phyloP scores from a whole-genome alignment of 805 yeast species.

The Candida ponderosae region DNA sequence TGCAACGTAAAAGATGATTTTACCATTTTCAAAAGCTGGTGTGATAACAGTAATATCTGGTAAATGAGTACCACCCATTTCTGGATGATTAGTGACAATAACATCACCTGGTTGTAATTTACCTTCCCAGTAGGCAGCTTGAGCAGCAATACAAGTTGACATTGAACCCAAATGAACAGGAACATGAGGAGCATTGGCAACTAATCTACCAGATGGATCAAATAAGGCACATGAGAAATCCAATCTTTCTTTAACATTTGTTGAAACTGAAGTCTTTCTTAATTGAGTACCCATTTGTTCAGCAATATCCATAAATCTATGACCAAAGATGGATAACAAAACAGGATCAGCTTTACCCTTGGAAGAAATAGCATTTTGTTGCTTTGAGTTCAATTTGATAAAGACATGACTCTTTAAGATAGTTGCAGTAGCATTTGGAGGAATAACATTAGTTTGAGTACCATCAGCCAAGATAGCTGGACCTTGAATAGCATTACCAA shows the following conservation, averaged over 20 bases:
- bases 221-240: conserved; percentile 84
- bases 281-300: conserved; percentile 83
- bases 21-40: conserved; percentile 64
- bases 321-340: conserved; percentile 68
- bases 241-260: conserved; percentile 75
- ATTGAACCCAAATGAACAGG: conserved; percentile 85
- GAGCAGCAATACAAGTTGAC: conserved; percentile 71
- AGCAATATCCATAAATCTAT: conserved; percentile 85
- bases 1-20: conserved; percentile 79
- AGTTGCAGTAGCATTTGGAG: conserved; percentile 51
- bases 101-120: conserved; percentile 68
- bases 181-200: conserved; percentile 83
- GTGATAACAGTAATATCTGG: conserved; percentile 92
- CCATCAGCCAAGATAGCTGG: conserved; percentile 76
- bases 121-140: conserved; percentile 57
- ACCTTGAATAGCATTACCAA: conserved; percentile 51
- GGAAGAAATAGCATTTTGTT: conserved; percentile 2
- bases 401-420: conserved; percentile 58
- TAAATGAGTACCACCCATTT: conserved; percentile 78
- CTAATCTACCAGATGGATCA: conserved; percentile 67
- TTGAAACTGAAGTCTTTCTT: conserved; percentile 72
- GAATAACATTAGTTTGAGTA: conserved; percentile 72
- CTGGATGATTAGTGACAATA: conserved; percentile 72
- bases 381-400: conserved; percentile 23
- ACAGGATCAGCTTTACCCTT: conserved; percentile 49